phyloP scores from a whole-genome alignment of 257 asterid species.

The Solanum pinnatisectum region DNA sequence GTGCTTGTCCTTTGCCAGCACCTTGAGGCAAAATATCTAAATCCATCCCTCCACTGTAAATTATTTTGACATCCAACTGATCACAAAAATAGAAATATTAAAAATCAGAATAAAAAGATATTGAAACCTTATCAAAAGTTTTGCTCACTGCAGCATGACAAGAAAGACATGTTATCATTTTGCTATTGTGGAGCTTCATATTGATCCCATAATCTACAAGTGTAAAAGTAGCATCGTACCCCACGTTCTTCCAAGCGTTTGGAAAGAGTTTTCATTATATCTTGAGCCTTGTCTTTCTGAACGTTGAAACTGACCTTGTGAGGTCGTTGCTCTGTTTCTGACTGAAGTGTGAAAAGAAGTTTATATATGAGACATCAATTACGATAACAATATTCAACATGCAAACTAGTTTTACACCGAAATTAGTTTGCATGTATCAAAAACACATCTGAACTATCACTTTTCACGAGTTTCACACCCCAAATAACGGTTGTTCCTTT shows the following conservation, averaged over 20 bases:
- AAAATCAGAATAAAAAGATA: not conserved
- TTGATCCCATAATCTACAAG: not conserved
- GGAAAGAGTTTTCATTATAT: constrained; percentile 46
- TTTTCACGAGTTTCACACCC: not conserved
- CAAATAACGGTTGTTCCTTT: not conserved
- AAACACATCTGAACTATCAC: not conserved
- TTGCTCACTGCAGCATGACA: not conserved
- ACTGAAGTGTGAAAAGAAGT: constrained; percentile 36
- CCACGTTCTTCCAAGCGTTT: constrained; percentile 49
- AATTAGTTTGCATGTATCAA: not conserved
- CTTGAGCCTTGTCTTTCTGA: constrained; percentile 69
- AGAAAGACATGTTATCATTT: not conserved
- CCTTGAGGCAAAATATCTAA: constrained; percentile 90
- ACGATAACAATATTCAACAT: not conserved
- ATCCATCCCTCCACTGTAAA: constrained; percentile 97
- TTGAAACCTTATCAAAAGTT: not conserved
- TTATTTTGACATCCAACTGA: constrained; percentile 90
- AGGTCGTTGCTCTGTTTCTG: constrained; percentile 93
- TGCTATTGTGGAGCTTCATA: not conserved
- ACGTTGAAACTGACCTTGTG: constrained; percentile 84
- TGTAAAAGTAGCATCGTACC: constrained; percentile 37
- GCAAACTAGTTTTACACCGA: not conserved
- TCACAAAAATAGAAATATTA: constrained; percentile 10
- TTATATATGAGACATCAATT: not conserved
- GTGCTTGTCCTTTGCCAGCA: constrained; percentile 98